These are phyloP conservation scores for Esteya vermicola DNA, from an alignment of 2,329 filamentous ascomycete genomes.

Conservation along the genomic window DNA sequence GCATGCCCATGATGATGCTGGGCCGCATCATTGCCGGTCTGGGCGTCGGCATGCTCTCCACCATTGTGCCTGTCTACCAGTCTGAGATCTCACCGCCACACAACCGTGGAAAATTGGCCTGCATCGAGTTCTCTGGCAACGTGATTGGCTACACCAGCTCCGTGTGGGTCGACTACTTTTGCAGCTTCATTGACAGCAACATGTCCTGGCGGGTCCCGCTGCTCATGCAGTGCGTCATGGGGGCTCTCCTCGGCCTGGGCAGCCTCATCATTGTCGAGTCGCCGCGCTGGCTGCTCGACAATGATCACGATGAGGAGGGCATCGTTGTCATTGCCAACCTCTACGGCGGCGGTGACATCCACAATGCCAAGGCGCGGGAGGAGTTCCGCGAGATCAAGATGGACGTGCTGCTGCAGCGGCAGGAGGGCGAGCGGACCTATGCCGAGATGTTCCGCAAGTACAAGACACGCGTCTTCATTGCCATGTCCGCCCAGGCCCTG, in stretches of 20 bases:
- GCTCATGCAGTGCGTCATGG: slow-evolving; percentile 90
- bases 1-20: slow-evolving; percentile 80
- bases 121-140: slow-evolving; percentile 96
- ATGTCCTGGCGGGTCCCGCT: slow-evolving; percentile 85
- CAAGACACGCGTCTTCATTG: slow-evolving; percentile 84
- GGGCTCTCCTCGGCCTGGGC: slow-evolving; percentile 66
- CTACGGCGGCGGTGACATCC: slow-evolving; percentile 90
- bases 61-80: slow-evolving; percentile 87
- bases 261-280: slow-evolving; percentile 94
- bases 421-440: slow-evolving; percentile 90
- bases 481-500: slow-evolving; percentile 93
- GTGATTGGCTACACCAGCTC: slow-evolving; percentile 92
- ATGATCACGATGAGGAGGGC: slow-evolving; percentile 95
- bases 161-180: slow-evolving; percentile 98
- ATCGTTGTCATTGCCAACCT: slow-evolving; percentile 97
- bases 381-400: slow-evolving; percentile 99
- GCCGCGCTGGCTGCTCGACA: slow-evolving; percentile 91
- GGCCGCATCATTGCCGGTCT: slow-evolving; percentile 75
- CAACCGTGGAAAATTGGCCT: slow-evolving; percentile 87
- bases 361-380: slow-evolving; percentile 80
- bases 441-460: slow-evolving; percentile 90
- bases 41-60: slow-evolving; percentile 76
- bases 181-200: slow-evolving; percentile 73
- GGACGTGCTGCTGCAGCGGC: slow-evolving; percentile 81
- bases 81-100: slow-evolving; percentile 94